Evolutionary conservation across 345 rosid genomes (phyloP).

Genomic region (Sonneratia caseolaris): DNA sequence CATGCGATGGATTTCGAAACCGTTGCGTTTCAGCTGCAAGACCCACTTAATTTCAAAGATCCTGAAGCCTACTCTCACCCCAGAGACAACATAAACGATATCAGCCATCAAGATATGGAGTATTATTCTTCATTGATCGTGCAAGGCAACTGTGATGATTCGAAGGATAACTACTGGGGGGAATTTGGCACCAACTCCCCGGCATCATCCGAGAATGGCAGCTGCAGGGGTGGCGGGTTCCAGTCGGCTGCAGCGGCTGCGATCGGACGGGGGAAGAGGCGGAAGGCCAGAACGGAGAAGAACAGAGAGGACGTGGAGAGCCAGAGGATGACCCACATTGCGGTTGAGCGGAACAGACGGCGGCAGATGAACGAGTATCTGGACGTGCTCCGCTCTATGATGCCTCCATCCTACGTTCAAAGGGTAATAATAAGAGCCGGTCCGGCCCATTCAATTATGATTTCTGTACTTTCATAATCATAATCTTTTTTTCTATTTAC

Average conservation of each 20-base stretch:
- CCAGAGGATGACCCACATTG: conserved; percentile 66
- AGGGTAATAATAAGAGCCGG: conserved; percentile 17
- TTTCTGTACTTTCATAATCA: neutral
- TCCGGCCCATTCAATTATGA: neutral
- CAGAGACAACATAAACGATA: neutral
- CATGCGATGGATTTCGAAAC: no score
- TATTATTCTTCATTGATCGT: neutral
- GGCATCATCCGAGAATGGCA: neutral
- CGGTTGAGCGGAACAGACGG: conserved; percentile 66
- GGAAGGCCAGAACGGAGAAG: conserved; percentile 29
- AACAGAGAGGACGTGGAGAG: conserved; percentile 44
- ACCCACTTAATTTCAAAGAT: no score
- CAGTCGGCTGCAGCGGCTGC: neutral
- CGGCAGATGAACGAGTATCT: conserved; percentile 66
- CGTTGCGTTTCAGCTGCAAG: no score
- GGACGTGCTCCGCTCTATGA: conserved; percentile 41
- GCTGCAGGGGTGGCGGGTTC: conserved; percentile 4
- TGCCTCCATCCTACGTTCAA: conserved; percentile 55
- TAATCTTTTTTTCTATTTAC: no score
- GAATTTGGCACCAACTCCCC: neutral
- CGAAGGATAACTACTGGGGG: neutral
- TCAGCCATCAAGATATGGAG: neutral
- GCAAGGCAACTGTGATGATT: neutral
- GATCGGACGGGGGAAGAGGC: conserved; percentile 28
- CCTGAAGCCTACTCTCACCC: neutral